phyloP scores from a whole-genome alignment of 1,139 yeast species.

The Taiozyma sp. region DNA sequence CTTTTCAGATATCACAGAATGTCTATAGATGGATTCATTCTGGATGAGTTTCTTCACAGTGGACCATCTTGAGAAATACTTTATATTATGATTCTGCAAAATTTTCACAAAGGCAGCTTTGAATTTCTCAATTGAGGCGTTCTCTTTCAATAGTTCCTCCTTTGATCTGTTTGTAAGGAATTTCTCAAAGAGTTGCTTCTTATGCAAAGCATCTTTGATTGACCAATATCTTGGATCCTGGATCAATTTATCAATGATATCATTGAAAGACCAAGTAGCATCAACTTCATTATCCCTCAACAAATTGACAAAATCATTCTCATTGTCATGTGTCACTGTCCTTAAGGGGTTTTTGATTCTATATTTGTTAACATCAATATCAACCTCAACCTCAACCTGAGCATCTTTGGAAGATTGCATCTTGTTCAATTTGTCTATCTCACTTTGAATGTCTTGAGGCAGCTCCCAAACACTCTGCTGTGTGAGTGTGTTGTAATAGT shows the following conservation, averaged over 20 bases:
- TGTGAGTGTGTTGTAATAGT: slow-evolving; percentile 66
- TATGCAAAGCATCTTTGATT: slow-evolving; percentile 47
- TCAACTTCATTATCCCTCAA: slow-evolving; percentile 54
- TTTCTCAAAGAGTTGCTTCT: slow-evolving; percentile 63
- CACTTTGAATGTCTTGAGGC: slow-evolving; percentile 41
- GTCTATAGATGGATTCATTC: slow-evolving; percentile 66
- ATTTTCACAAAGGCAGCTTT: slow-evolving; percentile 48
- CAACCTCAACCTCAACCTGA: not conserved
- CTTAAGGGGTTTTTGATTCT: slow-evolving; percentile 1
- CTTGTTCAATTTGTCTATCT: slow-evolving; percentile 9
- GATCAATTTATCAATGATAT: slow-evolving; percentile 54
- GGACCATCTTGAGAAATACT: slow-evolving; percentile 64
- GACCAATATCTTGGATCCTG: slow-evolving; percentile 68
- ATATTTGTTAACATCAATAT: slow-evolving; percentile 2
- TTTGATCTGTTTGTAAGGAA: slow-evolving; percentile 52
- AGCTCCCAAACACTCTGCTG: slow-evolving; percentile 78
- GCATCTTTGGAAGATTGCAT: not conserved
- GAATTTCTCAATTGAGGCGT: slow-evolving; percentile 50
- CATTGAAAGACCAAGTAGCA: slow-evolving; percentile 72
- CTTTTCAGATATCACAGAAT: slow-evolving; percentile 55
- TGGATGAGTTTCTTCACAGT: slow-evolving; percentile 46
- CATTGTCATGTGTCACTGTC: slow-evolving; percentile 30
- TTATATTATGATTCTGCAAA: slow-evolving; percentile 37
- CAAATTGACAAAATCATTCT: slow-evolving; percentile 45
- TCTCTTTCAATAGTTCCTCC: slow-evolving; percentile 49